These are phyloP conservation scores for Aspergillus bombycis DNA, from an alignment of 2,329 filamentous ascomycete genomes.

Conservation along the genomic window DNA sequence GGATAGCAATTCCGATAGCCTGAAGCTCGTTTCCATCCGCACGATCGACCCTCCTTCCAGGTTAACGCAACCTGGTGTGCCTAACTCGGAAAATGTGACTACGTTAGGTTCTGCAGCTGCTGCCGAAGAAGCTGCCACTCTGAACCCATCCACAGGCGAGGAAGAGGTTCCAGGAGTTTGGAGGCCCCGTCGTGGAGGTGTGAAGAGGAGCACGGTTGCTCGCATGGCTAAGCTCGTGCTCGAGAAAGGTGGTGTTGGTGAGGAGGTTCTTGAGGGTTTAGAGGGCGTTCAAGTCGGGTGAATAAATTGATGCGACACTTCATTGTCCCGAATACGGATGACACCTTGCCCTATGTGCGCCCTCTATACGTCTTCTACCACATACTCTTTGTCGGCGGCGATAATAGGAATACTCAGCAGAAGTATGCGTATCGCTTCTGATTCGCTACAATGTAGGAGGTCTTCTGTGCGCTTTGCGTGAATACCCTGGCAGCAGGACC, in stretches of 20 bases:
- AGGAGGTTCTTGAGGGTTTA: constrained; percentile 82
- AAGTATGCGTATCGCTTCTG: not conserved
- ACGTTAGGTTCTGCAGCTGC: constrained; percentile 46
- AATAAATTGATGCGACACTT: constrained; percentile 2
- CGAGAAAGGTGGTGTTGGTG: constrained; percentile 76
- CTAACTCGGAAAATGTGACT: constrained; percentile 64
- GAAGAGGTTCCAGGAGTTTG: constrained; percentile 72
- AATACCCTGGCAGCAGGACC: not conserved
- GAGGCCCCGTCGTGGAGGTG: constrained; percentile 81
- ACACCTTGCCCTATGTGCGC: not conserved
- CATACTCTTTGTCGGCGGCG: not conserved
- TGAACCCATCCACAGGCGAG: constrained; percentile 57
- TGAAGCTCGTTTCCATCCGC: constrained; percentile 69
- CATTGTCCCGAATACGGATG: not conserved
- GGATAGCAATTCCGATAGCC: constrained; percentile 39
- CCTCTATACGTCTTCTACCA: not conserved
- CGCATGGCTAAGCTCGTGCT: constrained; percentile 77
- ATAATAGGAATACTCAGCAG: not conserved
- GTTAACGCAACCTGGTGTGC: constrained; percentile 70
- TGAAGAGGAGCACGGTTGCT: constrained; percentile 73
- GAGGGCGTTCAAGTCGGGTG: constrained; percentile 68
- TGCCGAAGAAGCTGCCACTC: constrained; percentile 46
- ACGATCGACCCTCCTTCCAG: constrained; percentile 76
- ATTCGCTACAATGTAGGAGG: not conserved
- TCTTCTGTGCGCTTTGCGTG: not conserved